A percentile compares a stretch with the other conserved stretches of the same genome.
phyloP scores from a whole-genome alignment of 371 early-diverging fungal species.

The Mucor plumbeus region DNA sequence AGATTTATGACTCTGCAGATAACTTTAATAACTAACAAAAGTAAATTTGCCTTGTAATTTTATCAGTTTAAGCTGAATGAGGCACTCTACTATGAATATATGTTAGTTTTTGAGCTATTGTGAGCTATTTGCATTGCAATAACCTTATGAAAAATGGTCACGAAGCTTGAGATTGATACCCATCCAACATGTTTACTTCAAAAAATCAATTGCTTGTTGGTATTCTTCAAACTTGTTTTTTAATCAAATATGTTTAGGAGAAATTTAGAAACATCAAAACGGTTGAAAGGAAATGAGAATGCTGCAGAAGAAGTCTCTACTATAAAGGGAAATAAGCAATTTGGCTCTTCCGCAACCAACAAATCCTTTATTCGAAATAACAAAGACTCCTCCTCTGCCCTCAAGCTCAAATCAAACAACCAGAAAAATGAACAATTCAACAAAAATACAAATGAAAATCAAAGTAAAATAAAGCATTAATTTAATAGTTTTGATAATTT shows the following conservation, averaged over 20 bases:
- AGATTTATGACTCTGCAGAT: too few species aligned
- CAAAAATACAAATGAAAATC: conserved; percentile 3
- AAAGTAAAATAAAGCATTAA: neutral
- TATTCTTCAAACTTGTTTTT: neutral
- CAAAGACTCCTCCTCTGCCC: neutral
- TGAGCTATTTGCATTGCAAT: too few species aligned
- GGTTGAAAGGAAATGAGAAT: conserved; percentile 16
- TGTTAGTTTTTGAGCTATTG: too few species aligned
- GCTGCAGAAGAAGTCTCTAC: conserved; percentile 4
- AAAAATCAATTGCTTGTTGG: too few species aligned
- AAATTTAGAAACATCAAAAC: conserved; percentile 1
- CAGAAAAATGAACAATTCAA: conserved; percentile 1
- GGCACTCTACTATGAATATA: too few species aligned
- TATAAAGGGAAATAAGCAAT: conserved; percentile 7
- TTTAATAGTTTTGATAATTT: neutral
- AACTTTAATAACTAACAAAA: too few species aligned
- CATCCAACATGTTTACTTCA: too few species aligned
- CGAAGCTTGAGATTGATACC: too few species aligned
- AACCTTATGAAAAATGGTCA: too few species aligned
- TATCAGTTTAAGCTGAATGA: too few species aligned
- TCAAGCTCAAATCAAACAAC: conserved; percentile 4
- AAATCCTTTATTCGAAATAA: neutral
- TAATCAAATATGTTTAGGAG: neutral
- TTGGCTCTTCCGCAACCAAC: conserved; percentile 10
- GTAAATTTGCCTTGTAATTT: too few species aligned